These are phyloP conservation scores for Chytriomyces hyalinus DNA, from an alignment of 192 early-diverging fungal genomes.

Conservation along the genomic window DNA sequence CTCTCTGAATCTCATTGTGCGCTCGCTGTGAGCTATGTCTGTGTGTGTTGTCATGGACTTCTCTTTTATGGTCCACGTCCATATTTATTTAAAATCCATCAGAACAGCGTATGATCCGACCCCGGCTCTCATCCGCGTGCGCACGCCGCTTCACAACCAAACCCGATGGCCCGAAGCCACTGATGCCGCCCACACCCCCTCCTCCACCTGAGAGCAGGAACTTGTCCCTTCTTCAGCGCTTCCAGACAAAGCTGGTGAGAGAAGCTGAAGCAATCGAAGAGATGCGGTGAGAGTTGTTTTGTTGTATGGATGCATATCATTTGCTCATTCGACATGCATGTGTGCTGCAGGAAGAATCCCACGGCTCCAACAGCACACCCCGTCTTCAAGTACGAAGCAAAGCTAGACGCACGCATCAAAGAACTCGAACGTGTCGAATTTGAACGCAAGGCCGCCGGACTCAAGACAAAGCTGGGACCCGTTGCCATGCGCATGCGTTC, in stretches of 20 bases:
- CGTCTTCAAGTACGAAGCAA: slow-evolving; percentile 38
- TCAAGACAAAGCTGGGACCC: slow-evolving; percentile 4
- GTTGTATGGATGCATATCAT: too few relatives aligned
- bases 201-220: slow-evolving; percentile 15
- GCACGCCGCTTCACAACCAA: too few relatives aligned
- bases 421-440: slow-evolving; percentile 39
- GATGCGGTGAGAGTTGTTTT: not conserved
- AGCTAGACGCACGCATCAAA: slow-evolving; percentile 38
- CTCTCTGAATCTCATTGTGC: too few relatives aligned
- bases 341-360: not conserved
- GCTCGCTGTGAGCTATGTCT: too few relatives aligned
- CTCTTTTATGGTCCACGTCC: too few relatives aligned
- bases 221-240: slow-evolving; percentile 25
- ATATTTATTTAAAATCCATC: too few relatives aligned
- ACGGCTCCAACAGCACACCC: slow-evolving; percentile 19
- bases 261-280: slow-evolving; percentile 31
- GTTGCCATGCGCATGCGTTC: slow-evolving; percentile 5
- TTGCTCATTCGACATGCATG: not conserved
- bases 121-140: too few relatives aligned
- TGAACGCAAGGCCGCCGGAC: slow-evolving; percentile 29
- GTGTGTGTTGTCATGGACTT: too few relatives aligned
- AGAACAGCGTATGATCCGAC: too few relatives aligned
- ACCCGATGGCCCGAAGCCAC: not conserved
- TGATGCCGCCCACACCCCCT: slow-evolving; percentile 9
- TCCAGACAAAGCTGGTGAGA: slow-evolving; percentile 26